Evolutionary conservation across 805 yeast genomes (phyloP).

Genomic region (Yamadazyma phyllophila): DNA sequence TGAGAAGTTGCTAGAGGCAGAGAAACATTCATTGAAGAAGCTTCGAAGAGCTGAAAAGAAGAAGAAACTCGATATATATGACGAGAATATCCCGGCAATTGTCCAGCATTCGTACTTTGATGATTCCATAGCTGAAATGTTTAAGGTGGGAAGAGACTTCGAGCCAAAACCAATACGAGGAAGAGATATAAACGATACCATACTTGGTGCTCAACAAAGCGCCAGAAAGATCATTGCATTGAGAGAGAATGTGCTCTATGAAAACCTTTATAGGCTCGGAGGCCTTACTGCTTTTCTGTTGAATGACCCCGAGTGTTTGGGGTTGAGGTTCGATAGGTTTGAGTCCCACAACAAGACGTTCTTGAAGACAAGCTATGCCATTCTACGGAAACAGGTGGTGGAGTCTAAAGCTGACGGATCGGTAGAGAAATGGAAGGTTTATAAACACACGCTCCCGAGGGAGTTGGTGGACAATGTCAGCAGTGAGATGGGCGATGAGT

Average conservation of each 20-base stretch:
- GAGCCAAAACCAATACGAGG: constrained; percentile 3
- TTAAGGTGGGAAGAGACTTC: constrained; percentile 12
- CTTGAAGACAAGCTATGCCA: constrained; percentile 47
- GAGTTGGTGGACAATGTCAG: constrained; percentile 16
- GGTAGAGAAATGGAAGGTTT: constrained; percentile 25
- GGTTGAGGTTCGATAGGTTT: constrained; percentile 50
- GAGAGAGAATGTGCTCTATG: constrained; percentile 37
- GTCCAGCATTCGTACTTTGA: constrained; percentile 31
- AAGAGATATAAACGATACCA: constrained; percentile 3
- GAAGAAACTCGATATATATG: constrained; percentile 4
- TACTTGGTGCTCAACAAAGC: constrained; percentile 4
- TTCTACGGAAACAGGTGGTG: constrained; percentile 22
- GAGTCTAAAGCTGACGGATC: not conserved
- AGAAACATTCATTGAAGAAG: constrained; percentile 6
- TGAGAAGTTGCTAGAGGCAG: constrained; percentile 10
- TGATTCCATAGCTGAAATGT: constrained; percentile 24
- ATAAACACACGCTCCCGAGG: constrained; percentile 37
- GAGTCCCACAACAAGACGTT: constrained; percentile 23
- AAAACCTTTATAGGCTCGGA: constrained; percentile 46
- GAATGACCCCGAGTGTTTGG: constrained; percentile 38
- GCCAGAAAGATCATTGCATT: constrained; percentile 14
- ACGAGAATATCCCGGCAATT: constrained; percentile 15
- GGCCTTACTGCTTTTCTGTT: constrained; percentile 54
- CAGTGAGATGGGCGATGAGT: constrained; percentile 11
- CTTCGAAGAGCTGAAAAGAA: constrained; percentile 9